These are phyloP conservation scores for Grigorovia jiainica DNA, from an alignment of 805 yeast species.

Conservation along the genomic window DNA sequence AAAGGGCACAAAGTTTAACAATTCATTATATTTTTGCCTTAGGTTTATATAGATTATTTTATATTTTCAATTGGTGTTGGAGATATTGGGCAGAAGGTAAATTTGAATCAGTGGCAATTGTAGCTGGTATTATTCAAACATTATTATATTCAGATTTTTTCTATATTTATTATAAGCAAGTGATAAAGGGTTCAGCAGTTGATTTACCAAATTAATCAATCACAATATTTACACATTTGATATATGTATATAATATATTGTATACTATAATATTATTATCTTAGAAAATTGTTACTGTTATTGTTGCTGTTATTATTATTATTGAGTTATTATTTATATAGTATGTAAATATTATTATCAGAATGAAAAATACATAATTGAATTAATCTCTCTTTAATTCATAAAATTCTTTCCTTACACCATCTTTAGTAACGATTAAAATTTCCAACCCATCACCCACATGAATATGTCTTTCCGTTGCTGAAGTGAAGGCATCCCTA, in stretches of 20 bases:
- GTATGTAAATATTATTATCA: background rate
- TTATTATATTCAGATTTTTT: constrained; percentile 89
- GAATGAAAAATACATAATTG: background rate
- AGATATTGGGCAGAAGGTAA: constrained; percentile 54
- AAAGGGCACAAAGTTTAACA: constrained; percentile 80
- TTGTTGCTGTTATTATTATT: background rate
- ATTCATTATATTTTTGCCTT: constrained; percentile 89
- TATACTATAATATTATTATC: no score
- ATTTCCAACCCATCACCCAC: constrained; percentile 96
- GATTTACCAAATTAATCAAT: constrained; percentile 46
- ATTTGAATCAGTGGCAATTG: constrained; percentile 60
- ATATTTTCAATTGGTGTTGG: constrained; percentile 93
- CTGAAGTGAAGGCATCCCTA: constrained; percentile 89
- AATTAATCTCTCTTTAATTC: constrained; percentile 78
- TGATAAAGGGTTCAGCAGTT: constrained; percentile 68
- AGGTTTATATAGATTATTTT: constrained; percentile 81
- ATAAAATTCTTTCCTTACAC: constrained; percentile 71
- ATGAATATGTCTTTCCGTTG: constrained; percentile 96
- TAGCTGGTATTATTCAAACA: constrained; percentile 82
- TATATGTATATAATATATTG: background rate
- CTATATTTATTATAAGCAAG: constrained; percentile 76
- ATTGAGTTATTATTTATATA: constrained; percentile 1
- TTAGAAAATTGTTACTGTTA: no score
- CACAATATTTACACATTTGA: background rate
- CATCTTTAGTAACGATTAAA: constrained; percentile 85